Percentiles rank a stretch among this genome's conserved stretches.
phyloP scores from a whole-genome alignment of 2,329 filamentous ascomycete species.

The Neofusicoccum kwambonambiense region DNA sequence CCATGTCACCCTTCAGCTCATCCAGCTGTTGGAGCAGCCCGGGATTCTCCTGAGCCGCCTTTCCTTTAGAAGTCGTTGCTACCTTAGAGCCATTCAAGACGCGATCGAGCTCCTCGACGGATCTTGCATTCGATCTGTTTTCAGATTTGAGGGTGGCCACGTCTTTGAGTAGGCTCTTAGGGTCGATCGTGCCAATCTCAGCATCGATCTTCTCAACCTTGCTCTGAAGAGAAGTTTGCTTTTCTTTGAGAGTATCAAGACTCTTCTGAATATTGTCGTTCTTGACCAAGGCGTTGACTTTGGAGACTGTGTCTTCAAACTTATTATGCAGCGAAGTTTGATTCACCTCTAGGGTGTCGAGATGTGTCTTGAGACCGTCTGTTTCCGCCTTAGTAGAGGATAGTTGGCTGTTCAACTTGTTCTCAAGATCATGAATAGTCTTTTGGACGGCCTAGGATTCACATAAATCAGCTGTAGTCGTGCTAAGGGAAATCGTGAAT shows the following conservation, averaged over 20 bases:
- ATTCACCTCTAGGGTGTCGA: too few species aligned
- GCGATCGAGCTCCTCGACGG: background rate
- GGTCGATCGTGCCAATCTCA: background rate
- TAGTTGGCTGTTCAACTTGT: too few species aligned
- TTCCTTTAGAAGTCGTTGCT: background rate
- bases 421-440: too few species aligned
- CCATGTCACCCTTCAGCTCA: background rate
- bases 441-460: too few species aligned
- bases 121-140: background rate
- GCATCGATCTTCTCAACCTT: background rate
- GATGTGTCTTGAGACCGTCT: too few species aligned
- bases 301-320: too few species aligned
- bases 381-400: too few species aligned
- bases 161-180: background rate
- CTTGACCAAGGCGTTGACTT: background rate
- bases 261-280: background rate
- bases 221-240: background rate
- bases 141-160: background rate
- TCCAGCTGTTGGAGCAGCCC: background rate
- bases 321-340: too few species aligned
- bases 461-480: too few species aligned
- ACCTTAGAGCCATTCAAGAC: background rate
- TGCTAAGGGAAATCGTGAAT: too few species aligned
- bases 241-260: background rate
- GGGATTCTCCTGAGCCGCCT: background rate